Evolutionary conservation across 2,329 filamentous ascomycete species (phyloP), one percentile per base, ranked within the genome.

Genomic region (Alternaria arborescens): DNA sequence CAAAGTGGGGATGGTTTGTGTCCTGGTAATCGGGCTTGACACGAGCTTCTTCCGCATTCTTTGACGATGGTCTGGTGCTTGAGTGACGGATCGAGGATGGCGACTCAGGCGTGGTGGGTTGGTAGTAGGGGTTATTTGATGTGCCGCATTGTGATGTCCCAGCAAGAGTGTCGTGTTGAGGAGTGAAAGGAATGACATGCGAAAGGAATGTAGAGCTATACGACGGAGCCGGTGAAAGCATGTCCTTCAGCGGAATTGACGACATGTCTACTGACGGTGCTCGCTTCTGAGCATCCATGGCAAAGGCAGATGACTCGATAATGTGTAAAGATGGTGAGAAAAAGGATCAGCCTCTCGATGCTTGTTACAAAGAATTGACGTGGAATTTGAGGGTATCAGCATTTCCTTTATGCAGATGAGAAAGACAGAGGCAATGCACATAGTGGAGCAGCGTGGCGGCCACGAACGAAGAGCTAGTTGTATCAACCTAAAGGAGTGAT

Each of bases 211-310:
- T 65, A 12, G 68, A 69, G 11, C 52, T 61, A 58, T 74, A 74
- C n/a, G 66, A 61, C 43, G 71, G 71, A 32, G 70, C 64, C 34
- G 71, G 70, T 8, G 69, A 72, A 8, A 26, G 47, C n/a, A 55
- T 32, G 26, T 52, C 24, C n/a, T 57, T 58, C 44, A 47, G 41
- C 14, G 65, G 56, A 26, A 60, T 53, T 8, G 60, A 65, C 30
- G 61, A 46, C 18, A 71, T 68, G 54, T 71, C 62, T 28, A 60
- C 55, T 10, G 65, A 67, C 8, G 43, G 48, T 48, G 55, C 52
- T 58, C 61, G 60, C 26, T 52, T 62, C 22, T 61, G 56, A 42
- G 26, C 40, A 30, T 55, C 46, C 62, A 69, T 70, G 36, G 34
- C 32, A 6, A 14, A 18, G 41, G 44, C 18, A 4, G n/a, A 46